Conservation (phyloP, 2,329 filamentous ascomycete genomes). For the Sporothrix globosa region DNA sequence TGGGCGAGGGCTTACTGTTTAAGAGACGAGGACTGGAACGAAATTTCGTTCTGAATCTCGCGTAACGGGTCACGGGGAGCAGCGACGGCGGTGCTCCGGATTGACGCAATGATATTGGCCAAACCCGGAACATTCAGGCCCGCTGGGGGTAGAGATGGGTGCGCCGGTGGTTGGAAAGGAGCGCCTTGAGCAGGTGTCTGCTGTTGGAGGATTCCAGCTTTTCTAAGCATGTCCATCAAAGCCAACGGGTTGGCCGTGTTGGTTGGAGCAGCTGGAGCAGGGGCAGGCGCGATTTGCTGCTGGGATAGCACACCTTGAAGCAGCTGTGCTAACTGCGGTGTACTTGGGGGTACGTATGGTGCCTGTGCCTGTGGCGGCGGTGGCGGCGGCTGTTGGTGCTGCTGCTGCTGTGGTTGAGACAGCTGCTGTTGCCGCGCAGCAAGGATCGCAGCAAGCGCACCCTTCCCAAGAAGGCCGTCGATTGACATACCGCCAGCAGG, state of each 20-base stretch:
- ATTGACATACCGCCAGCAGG: slow-evolving; percentile 50
- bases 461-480: slow-evolving; percentile 62
- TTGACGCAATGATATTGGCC: slow-evolving; percentile 38
- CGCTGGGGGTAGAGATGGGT: slow-evolving; percentile 39
- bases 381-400: slow-evolving; percentile 46
- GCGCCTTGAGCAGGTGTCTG: slow-evolving; percentile 41
- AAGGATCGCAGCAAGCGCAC: slow-evolving; percentile 63
- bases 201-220: slow-evolving; percentile 63
- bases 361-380: slow-evolving; percentile 49
- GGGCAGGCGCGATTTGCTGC: background rate
- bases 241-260: slow-evolving; percentile 51
- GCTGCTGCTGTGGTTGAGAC: slow-evolving; percentile 47
- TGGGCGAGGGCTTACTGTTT: slow-evolving; percentile 63
- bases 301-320: slow-evolving; percentile 17
- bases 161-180: slow-evolving; percentile 1
- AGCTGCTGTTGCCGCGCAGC: slow-evolving; percentile 48
- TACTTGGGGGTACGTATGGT: slow-evolving; percentile 39
- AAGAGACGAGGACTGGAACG: slow-evolving; percentile 68
- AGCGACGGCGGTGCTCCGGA: slow-evolving; percentile 33
- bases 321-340: slow-evolving; percentile 12
- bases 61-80: slow-evolving; percentile 33
- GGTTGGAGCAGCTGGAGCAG: background rate
- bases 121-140: slow-evolving; percentile 41
- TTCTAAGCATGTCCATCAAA: slow-evolving; percentile 68
- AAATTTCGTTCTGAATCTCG: slow-evolving; percentile 52